phyloP scores from a whole-genome alignment of 2,329 filamentous ascomycete species.

The Colletotrichum sp. region DNA sequence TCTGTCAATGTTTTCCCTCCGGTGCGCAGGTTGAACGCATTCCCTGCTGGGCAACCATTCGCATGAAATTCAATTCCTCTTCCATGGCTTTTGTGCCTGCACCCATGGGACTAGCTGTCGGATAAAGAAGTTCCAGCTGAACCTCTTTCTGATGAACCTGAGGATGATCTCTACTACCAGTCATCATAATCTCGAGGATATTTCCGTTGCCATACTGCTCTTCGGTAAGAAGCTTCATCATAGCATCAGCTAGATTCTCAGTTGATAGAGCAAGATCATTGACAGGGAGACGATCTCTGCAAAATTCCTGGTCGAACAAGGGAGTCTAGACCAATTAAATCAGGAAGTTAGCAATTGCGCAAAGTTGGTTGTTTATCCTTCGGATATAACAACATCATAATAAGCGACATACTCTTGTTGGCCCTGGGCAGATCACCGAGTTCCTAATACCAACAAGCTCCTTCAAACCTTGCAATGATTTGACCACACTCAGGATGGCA shows the following conservation, averaged over 20 bases:
- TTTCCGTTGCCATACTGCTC: conserved; percentile 24
- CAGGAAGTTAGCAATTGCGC: background rate
- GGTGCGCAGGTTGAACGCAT: background rate
- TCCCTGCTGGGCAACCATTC: background rate
- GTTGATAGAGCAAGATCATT: background rate
- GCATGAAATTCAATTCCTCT: background rate
- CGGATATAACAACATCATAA: background rate
- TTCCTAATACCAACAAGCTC: background rate
- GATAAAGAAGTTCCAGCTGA: background rate
- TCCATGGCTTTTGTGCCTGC: background rate
- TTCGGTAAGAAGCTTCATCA: conserved; percentile 16
- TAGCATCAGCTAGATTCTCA: background rate
- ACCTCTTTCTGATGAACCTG: conserved; percentile 19
- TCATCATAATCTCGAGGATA: conserved; percentile 22
- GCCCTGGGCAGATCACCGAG: background rate
- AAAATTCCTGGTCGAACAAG: background rate
- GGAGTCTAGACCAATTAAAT: background rate
- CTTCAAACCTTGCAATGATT: background rate
- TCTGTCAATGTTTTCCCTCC: background rate
- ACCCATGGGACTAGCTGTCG: background rate
- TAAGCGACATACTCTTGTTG: background rate
- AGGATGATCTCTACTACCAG: conserved; percentile 6
- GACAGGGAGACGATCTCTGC: background rate
- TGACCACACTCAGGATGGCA: conserved; percentile 17
- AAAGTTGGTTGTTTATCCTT: background rate